phyloP scores from a whole-genome alignment of 2,329 filamentous ascomycete species.

The Aspergillus hortae region DNA sequence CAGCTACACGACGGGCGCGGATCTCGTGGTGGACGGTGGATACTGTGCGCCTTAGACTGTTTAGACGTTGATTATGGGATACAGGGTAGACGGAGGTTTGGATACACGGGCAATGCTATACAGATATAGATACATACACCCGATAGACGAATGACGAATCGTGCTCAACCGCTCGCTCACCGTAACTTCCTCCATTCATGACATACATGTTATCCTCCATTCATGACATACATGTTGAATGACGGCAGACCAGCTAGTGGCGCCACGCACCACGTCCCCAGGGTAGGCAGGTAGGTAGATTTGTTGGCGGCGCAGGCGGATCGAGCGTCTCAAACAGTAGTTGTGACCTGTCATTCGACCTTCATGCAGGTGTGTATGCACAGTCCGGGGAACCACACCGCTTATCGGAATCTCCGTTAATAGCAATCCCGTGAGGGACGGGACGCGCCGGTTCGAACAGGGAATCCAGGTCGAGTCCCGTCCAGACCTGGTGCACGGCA shows the following conservation, averaged over 20 bases:
- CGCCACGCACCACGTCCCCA: background rate
- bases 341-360: background rate
- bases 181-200: background rate
- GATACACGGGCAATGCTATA: background rate
- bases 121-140: background rate
- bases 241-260: no score
- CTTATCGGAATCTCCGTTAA: background rate
- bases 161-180: background rate
- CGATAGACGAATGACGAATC: slow-evolving; percentile 7
- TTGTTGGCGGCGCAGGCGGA: background rate
- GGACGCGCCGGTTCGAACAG: background rate
- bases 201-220: background rate
- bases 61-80: no score
- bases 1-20: slow-evolving; percentile 74
- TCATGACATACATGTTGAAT: no score
- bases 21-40: slow-evolving; percentile 73
- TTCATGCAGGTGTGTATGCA: background rate
- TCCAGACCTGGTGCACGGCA: background rate
- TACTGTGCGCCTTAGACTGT: slow-evolving; percentile 42
- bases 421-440: background rate
- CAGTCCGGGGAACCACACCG: background rate
- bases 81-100: background rate
- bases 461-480: background rate
- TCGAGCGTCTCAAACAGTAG: background rate
- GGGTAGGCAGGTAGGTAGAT: slow-evolving; percentile 6